phyloP scores from a whole-genome alignment of 2,329 filamentous ascomycete genomes.

The Colletotrichum gigasporum region DNA sequence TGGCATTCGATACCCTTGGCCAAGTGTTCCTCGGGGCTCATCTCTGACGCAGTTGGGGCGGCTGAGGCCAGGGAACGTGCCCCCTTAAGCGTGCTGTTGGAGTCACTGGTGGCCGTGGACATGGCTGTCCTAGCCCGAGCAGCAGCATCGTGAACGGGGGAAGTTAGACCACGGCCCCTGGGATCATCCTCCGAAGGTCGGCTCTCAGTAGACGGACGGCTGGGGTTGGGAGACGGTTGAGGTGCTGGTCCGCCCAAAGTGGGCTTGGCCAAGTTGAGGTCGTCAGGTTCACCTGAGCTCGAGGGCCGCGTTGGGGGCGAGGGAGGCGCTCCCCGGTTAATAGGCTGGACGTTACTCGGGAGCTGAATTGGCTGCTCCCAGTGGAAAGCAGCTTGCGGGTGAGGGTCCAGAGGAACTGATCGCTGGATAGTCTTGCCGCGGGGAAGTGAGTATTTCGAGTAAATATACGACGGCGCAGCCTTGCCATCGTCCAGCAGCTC shows the following conservation, averaged over 20 bases:
- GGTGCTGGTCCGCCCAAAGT: constrained; percentile 51
- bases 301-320: constrained; percentile 70
- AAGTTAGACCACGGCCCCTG: constrained; percentile 54
- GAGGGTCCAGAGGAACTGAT: constrained; percentile 66
- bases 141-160: constrained; percentile 48
- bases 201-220: constrained; percentile 55
- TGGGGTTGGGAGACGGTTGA: constrained; percentile 55
- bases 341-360: constrained; percentile 53
- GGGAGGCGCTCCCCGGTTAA: constrained; percentile 60
- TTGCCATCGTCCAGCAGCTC: constrained; percentile 59
- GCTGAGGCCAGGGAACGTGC: constrained; percentile 53
- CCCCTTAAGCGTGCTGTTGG: constrained; percentile 62
- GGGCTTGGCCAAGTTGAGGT: constrained; percentile 51
- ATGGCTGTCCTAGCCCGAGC: constrained; percentile 54
- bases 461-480: constrained; percentile 79
- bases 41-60: constrained; percentile 70
- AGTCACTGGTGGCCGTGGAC: constrained; percentile 62
- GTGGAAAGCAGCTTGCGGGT: constrained; percentile 63
- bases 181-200: constrained; percentile 59
- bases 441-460: constrained; percentile 85
- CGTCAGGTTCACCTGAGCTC: constrained; percentile 60
- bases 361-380: constrained; percentile 67
- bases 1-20: constrained; percentile 91
- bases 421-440: constrained; percentile 83
- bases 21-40: constrained; percentile 88